phyloP scores from a whole-genome alignment of 169 alveolate species.

The Eimeria tenella region DNA sequence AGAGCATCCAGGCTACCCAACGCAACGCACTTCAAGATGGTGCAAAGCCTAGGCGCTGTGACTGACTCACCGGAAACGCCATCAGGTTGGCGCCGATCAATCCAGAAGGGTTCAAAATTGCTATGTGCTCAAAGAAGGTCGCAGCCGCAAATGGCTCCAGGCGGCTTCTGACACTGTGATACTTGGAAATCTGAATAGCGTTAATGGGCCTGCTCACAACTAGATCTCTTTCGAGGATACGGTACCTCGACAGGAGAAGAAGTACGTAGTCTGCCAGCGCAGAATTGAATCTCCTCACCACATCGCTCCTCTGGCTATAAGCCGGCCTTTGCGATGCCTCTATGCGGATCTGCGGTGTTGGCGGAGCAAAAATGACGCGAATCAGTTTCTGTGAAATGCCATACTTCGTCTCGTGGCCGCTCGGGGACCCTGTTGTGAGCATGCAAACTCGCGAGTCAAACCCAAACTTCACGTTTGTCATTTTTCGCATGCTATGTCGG shows the following conservation, averaged over 20 bases:
- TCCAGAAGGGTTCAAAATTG: slow-evolving; percentile 17
- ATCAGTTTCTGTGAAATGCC: slow-evolving; percentile 37
- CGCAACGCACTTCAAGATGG: neutral
- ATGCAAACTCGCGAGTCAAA: slow-evolving; percentile 34
- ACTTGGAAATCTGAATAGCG: slow-evolving; percentile 48
- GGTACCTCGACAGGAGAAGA: neutral
- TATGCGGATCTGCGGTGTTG: slow-evolving; percentile 62
- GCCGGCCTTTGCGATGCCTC: slow-evolving; percentile 62
- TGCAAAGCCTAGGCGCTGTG: neutral
- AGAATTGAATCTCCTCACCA: slow-evolving; percentile 27
- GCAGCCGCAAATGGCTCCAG: slow-evolving; percentile 51
- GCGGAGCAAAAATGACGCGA: slow-evolving; percentile 57
- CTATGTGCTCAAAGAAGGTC: slow-evolving; percentile 61
- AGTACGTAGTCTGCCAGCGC: slow-evolving; percentile 33
- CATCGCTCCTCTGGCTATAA: slow-evolving; percentile 22
- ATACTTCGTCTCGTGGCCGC: slow-evolving; percentile 70
- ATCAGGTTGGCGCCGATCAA: slow-evolving; percentile 17
- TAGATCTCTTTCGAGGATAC: neutral
- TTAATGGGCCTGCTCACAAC: slow-evolving; percentile 22
- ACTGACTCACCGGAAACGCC: slow-evolving; percentile 48
- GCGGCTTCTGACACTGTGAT: slow-evolving; percentile 18
- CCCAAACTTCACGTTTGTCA: slow-evolving; percentile 8
- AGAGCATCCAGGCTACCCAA: neutral
- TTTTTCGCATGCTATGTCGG: slow-evolving; percentile 24
- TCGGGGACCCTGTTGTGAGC: slow-evolving; percentile 30